phyloP scores from a whole-genome alignment of 75 land plant species.

The Cunninghamia lanceolata region DNA sequence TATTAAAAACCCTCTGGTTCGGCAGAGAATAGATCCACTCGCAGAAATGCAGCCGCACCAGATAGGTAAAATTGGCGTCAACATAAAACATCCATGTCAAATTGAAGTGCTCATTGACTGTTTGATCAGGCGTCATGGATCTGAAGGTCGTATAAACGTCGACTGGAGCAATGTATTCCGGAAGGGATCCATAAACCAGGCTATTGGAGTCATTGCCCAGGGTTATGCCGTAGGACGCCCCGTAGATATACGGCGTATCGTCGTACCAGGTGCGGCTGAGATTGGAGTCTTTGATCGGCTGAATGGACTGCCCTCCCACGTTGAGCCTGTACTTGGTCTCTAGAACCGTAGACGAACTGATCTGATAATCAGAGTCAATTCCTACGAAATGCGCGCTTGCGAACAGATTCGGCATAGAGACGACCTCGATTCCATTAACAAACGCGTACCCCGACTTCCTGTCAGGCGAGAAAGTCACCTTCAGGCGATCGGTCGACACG shows the following conservation, averaged over 20 bases:
- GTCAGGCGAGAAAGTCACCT: constrained; percentile 41
- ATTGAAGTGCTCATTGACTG: constrained; percentile 48
- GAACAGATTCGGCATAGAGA: constrained; percentile 60
- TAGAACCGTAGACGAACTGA: constrained; percentile 33
- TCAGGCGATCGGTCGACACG: constrained; percentile 22
- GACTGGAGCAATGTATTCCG: constrained; percentile 62
- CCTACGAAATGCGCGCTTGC: background rate
- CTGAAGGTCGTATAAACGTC: constrained; percentile 67
- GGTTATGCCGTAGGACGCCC: constrained; percentile 51
- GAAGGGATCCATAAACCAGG: constrained; percentile 6
- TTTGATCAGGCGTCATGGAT: constrained; percentile 50
- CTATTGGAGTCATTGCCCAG: constrained; percentile 5
- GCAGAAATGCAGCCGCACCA: constrained; percentile 85
- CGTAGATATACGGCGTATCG: constrained; percentile 48
- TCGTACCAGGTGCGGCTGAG: constrained; percentile 56
- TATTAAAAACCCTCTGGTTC: constrained; percentile 65
- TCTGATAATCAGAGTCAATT: too few relatives aligned
- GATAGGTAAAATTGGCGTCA: constrained; percentile 62
- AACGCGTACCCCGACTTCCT: constrained; percentile 37
- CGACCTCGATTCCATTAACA: constrained; percentile 74
- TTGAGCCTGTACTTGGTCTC: constrained; percentile 70
- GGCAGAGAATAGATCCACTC: constrained; percentile 35
- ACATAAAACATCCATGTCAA: constrained; percentile 67
- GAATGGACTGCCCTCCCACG: constrained; percentile 72
- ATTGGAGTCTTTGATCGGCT: constrained; percentile 51